phyloP scores from a whole-genome alignment of 83 land plant species.

The Picea mariana region DNA sequence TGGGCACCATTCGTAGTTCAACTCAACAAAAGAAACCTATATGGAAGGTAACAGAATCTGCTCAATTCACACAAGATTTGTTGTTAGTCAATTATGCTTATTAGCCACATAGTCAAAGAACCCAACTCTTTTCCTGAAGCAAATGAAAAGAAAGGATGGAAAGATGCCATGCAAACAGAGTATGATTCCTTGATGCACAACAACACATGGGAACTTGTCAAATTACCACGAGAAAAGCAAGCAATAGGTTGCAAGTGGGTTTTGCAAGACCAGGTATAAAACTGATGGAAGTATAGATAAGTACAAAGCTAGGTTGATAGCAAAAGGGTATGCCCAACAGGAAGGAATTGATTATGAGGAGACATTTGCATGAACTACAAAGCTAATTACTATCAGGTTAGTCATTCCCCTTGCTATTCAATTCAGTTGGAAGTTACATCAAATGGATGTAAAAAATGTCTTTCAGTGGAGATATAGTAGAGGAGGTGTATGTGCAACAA shows the following conservation, averaged over 20 bases:
- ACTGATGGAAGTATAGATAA: neutral
- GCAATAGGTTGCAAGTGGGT: constrained; percentile 18
- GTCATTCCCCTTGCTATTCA: neutral
- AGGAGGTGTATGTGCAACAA: neutral
- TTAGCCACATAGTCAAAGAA: too few species aligned
- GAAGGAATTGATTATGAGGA: neutral
- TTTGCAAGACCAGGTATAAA: constrained; percentile 9
- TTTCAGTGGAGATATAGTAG: neutral
- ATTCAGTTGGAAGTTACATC: neutral
- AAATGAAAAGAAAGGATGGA: neutral
- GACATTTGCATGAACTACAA: neutral
- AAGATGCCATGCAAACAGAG: constrained; percentile 16
- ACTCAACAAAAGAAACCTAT: too few species aligned
- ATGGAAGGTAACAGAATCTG: too few species aligned
- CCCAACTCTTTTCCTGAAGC: neutral
- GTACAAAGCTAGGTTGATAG: neutral
- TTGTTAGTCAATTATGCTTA: too few species aligned
- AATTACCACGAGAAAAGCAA: neutral
- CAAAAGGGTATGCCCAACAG: neutral
- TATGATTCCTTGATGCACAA: constrained; percentile 18
- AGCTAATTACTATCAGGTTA: neutral
- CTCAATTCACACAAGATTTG: too few species aligned
- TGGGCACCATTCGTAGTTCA: too few species aligned
- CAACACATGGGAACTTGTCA: constrained; percentile 17
- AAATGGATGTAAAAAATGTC: neutral